Base-by-base conservation (phyloP, 148 eudicot genomes). In the Simmondsia chinensis region DNA sequence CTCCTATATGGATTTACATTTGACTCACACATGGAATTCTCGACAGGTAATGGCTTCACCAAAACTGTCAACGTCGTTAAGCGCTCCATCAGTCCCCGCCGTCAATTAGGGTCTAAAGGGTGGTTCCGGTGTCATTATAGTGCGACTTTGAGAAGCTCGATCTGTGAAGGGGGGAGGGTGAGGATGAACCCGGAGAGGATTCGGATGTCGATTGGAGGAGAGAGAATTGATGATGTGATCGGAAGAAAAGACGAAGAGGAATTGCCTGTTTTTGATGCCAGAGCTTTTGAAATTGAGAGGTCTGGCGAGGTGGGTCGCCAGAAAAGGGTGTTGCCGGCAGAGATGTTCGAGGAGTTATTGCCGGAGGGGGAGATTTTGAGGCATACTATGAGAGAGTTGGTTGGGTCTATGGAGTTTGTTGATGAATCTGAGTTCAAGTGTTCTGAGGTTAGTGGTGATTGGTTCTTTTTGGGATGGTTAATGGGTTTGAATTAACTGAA, bases 181-280 rank as follows among this genome's bases (percentile, higher is more conserved):
- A 36, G 77, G 66, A 85, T 91, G 95, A 50, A 64, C 43, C 76
- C 79, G 37, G 63, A 48, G 6, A 79, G 59, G 68, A 85, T 91
- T 25, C 41, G 44, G 67, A 82, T 91, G 95, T 72, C 95, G 9
- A 43, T 2, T 9, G 97, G 97, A 5, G 97, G 97, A 5, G 97
- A 91, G 75, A 68, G 35, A 9, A 57, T 91, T 50, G 77, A 76
- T 51, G 71, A 50, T 20, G 97, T 91, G 33, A 72, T 79, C 10
- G 97, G 97, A 0, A 59, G 97, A 45, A 37, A 46, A 7, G 97
- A 91, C 50, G 85, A 79, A 1, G 97, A 76, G 2, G 97, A 91
- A 41, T 31, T 91, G 7, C 97, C 97, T 6, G 57, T 4, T 9
- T 91, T 81, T 33, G 71, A 65, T 10, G 20, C 43, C 0, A 94